Evolutionary conservation across 257 asterid species (phyloP).

Genomic region (Solanum gandarillasii): DNA sequence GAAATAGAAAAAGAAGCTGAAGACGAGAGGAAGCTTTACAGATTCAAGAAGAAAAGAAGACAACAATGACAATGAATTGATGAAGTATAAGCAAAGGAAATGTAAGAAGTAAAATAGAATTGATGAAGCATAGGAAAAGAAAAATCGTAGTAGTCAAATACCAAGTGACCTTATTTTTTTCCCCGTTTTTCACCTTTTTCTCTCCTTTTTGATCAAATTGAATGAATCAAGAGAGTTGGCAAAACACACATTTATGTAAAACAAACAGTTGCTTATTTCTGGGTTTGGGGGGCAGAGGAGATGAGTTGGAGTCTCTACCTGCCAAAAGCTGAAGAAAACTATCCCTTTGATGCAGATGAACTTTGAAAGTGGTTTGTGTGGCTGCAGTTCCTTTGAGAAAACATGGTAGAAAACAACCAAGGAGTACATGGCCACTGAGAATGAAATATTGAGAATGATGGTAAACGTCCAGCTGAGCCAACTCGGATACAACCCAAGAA

Average conservation of each 20-base stretch:
- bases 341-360: constrained; percentile 81
- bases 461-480: constrained; percentile 86
- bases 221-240: neutral
- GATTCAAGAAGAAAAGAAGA: neutral
- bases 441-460: constrained; percentile 55
- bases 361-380: constrained; percentile 83
- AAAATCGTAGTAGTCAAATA: neutral
- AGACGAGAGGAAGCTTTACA: neutral
- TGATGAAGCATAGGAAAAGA: neutral
- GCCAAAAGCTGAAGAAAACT: constrained; percentile 96
- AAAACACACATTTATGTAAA: neutral
- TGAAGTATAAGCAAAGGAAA: neutral
- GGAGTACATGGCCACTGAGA: constrained; percentile 75
- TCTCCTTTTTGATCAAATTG: neutral
- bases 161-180: neutral
- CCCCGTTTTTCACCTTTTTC: neutral
- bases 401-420: constrained; percentile 70
- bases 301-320: constrained; percentile 29
- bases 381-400: constrained; percentile 73
- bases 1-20: neutral
- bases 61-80: neutral
- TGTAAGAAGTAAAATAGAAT: neutral
- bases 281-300: neutral
- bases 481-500: constrained; percentile 62
- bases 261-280: neutral